These are phyloP conservation scores for Pisolithus microcarpus DNA, from an alignment of 768 basidiomycete genomes.

Conservation along the genomic window DNA sequence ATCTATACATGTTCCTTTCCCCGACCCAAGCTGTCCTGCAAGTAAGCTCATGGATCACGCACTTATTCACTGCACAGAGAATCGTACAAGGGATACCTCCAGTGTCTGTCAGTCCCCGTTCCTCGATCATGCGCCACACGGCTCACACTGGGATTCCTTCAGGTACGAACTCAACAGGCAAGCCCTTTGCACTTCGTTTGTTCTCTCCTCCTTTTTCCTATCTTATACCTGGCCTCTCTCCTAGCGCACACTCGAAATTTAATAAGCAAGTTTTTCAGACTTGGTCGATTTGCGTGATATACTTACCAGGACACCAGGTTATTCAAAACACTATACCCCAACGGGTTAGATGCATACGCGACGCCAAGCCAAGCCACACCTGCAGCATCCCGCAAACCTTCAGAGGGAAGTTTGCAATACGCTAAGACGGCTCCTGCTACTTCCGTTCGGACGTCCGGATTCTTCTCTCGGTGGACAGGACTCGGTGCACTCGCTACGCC, in stretches of 20 bases:
- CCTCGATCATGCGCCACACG: not conserved
- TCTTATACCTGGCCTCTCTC: not conserved
- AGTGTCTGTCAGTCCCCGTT: constrained; percentile 53
- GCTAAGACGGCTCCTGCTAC: constrained; percentile 11
- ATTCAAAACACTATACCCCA: constrained; percentile 61
- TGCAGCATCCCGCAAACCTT: constrained; percentile 30
- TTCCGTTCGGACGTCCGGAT: constrained; percentile 18
- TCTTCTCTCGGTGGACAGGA: constrained; percentile 35
- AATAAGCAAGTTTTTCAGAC: constrained; percentile 42
- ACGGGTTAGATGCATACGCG: constrained; percentile 41
- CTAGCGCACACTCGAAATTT: constrained; percentile 67
- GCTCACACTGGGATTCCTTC: constrained; percentile 8
- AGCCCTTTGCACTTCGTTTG: constrained; percentile 9
- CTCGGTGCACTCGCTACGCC: constrained; percentile 8
- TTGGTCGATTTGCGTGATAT: not conserved
- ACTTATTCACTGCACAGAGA: constrained; percentile 37
- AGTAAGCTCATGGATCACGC: not conserved
- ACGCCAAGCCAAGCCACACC: constrained; percentile 33
- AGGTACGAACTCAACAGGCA: constrained; percentile 52
- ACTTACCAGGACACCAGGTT: constrained; percentile 31
- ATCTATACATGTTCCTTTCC: not conserved
- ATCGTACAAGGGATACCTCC: constrained; percentile 71
- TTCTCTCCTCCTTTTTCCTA: constrained; percentile 1
- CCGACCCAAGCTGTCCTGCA: not conserved
- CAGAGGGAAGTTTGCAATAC: constrained; percentile 12